These are phyloP conservation scores for Kazachstania sp. DNA, from an alignment of 1,139 yeast species.

Conservation along the genomic window DNA sequence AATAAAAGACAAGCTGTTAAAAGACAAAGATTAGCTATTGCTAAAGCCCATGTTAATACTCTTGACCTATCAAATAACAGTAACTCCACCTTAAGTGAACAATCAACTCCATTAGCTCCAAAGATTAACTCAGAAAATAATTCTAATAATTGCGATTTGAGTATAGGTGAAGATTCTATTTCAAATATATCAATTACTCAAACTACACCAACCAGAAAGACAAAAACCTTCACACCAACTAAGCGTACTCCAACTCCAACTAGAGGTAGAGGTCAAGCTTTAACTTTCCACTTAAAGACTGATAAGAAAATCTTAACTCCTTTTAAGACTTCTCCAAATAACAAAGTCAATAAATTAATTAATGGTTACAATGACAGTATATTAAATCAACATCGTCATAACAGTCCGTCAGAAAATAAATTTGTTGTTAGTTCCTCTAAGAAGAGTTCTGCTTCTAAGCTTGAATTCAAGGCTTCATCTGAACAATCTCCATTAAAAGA, in stretches of 20 bases:
- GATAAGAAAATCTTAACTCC: constrained; percentile 27
- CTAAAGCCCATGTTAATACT: not conserved
- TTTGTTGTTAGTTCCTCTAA: constrained; percentile 3
- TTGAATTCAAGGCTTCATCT: constrained; percentile 11
- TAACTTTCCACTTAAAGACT: constrained; percentile 28
- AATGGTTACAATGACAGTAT: constrained; percentile 14
- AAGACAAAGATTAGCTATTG: constrained; percentile 24
- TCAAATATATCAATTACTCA: constrained; percentile 20
- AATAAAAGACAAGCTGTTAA: constrained; percentile 82
- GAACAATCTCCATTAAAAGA: constrained; percentile 16
- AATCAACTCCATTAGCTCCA: constrained; percentile 6
- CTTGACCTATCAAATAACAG: not conserved
- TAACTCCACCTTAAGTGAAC: not conserved
- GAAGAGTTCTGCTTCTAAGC: constrained; percentile 6
- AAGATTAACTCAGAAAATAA: not conserved
- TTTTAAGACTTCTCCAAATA: constrained; percentile 27
- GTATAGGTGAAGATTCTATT: constrained; percentile 18
- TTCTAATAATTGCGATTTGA: constrained; percentile 15
- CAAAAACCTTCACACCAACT: constrained; percentile 4
- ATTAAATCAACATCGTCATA: not conserved
- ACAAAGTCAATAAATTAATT: constrained; percentile 28
- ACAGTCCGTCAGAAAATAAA: constrained; percentile 5
- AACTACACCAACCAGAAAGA: constrained; percentile 9
- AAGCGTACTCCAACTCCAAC: constrained; percentile 8
- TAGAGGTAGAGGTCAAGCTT: constrained; percentile 26